phyloP scores from a whole-genome alignment of 352 stramenopile species.

The Phytophthora pistaciae region DNA sequence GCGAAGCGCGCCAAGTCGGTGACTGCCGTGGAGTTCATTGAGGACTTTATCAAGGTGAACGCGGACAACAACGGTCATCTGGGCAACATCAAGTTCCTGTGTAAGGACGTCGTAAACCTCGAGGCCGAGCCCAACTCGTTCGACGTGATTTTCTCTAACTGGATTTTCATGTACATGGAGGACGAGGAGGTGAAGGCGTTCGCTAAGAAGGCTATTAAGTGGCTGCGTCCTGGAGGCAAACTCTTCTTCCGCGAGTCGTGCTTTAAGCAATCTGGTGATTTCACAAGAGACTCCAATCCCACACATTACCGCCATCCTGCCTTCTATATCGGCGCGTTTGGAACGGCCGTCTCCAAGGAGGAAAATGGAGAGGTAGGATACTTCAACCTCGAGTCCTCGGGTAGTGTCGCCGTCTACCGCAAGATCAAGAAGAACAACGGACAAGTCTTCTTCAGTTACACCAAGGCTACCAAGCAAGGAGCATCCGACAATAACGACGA shows the following conservation, averaged over 20 bases:
- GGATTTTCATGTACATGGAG: slow-evolving; percentile 80
- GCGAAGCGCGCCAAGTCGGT: slow-evolving; percentile 55
- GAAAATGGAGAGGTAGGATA: slow-evolving; percentile 48
- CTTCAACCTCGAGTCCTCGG: slow-evolving; percentile 75
- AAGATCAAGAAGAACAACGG: slow-evolving; percentile 88
- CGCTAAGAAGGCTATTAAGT: slow-evolving; percentile 68
- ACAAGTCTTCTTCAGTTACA: slow-evolving; percentile 80
- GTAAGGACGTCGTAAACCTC: slow-evolving; percentile 76
- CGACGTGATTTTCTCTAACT: slow-evolving; percentile 82
- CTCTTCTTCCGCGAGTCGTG: slow-evolving; percentile 80
- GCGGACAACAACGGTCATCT: slow-evolving; percentile 52
- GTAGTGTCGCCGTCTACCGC: slow-evolving; percentile 70
- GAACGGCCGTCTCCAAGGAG: slow-evolving; percentile 57
- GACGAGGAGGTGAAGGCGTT: slow-evolving; percentile 68
- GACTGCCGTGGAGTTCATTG: slow-evolving; percentile 81
- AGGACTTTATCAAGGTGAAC: slow-evolving; percentile 81
- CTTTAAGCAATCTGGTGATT: slow-evolving; percentile 68
- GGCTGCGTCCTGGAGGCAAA: slow-evolving; percentile 68
- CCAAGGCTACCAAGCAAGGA: slow-evolving; percentile 56
- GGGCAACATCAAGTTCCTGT: slow-evolving; percentile 72
- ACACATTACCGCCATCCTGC: slow-evolving; percentile 75
- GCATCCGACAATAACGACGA: neutral
- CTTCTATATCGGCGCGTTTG: slow-evolving; percentile 70
- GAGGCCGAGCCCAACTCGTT: slow-evolving; percentile 66
- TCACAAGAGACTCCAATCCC: slow-evolving; percentile 70